phyloP scores from a whole-genome alignment of 345 rosid genomes.

The Theobroma cacao region DNA sequence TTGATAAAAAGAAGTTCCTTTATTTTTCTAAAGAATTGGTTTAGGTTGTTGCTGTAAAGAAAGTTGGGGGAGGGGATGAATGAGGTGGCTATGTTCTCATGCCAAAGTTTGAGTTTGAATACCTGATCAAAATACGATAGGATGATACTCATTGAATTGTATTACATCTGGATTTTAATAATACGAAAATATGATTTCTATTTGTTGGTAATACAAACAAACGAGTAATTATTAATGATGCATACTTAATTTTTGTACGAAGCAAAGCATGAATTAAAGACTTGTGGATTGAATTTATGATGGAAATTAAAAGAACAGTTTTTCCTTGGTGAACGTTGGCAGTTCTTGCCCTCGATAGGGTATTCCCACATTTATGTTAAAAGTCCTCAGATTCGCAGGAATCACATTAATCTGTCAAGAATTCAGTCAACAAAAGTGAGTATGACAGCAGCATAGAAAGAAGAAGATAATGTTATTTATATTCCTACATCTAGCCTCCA shows the following conservation, averaged over 20 bases:
- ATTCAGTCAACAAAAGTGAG: not conserved
- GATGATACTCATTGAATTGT: slow-evolving; percentile 15
- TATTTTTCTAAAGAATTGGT: not conserved
- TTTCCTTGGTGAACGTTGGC: not conserved
- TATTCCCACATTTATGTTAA: too few relatives aligned
- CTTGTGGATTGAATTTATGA: too few relatives aligned
- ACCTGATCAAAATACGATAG: not conserved
- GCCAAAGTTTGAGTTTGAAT: not conserved
- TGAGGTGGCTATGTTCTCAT: not conserved
- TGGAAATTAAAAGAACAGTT: too few relatives aligned
- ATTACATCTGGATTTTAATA: slow-evolving; percentile 10
- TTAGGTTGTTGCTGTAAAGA: not conserved
- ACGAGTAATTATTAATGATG: not conserved
- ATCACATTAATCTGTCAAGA: not conserved
- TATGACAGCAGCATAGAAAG: too few relatives aligned
- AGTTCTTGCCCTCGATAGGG: not conserved
- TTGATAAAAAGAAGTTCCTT: not conserved
- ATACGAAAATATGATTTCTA: not conserved
- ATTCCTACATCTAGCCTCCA: too few relatives aligned
- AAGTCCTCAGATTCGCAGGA: too few relatives aligned
- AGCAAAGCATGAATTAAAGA: not conserved
- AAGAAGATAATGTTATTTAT: too few relatives aligned
- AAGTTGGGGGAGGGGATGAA: not conserved
- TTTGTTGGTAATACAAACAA: not conserved
- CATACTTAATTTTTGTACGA: not conserved